Conservation (phyloP, 116 monocot species). For the Trichopus zeylanicus region DNA sequence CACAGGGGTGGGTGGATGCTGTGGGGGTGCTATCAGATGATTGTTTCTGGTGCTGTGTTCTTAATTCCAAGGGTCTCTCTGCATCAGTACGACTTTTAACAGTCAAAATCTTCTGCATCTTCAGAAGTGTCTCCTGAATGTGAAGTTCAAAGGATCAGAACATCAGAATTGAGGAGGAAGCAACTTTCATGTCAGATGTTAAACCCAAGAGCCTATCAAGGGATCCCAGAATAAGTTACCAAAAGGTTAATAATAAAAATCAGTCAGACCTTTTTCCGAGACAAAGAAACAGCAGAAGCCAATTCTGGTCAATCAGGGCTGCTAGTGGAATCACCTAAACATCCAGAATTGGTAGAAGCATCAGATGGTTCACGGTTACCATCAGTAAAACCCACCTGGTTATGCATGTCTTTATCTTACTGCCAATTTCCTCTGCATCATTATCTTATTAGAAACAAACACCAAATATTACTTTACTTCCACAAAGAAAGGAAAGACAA, state of each 20-base stretch:
- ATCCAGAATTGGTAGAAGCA: slow-evolving; percentile 10
- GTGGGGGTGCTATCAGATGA: slow-evolving; percentile 8
- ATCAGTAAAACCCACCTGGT: too few relatives aligned
- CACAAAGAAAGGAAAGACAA: not conserved
- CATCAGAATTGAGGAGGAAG: not conserved
- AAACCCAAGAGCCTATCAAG: too few relatives aligned
- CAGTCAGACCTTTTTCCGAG: slow-evolving; percentile 30
- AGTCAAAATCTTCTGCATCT: slow-evolving; percentile 28
- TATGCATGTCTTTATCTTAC: slow-evolving; percentile 16
- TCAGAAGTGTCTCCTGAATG: slow-evolving; percentile 15
- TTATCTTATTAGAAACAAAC: slow-evolving; percentile 2
- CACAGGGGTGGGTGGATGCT: not conserved
- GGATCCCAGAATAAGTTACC: too few relatives aligned
- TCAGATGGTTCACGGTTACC: slow-evolving; percentile 26
- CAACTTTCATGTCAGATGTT: not conserved
- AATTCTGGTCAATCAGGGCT: slow-evolving; percentile 17
- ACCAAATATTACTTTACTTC: not conserved
- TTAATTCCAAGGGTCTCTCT: slow-evolving; percentile 10
- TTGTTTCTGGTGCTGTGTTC: slow-evolving; percentile 29
- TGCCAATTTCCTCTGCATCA: slow-evolving; percentile 45
- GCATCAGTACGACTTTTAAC: slow-evolving; percentile 25
- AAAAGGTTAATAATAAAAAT: slow-evolving; percentile 1
- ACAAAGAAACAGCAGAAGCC: slow-evolving; percentile 8
- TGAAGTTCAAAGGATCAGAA: not conserved
- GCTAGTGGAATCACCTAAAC: slow-evolving; percentile 20